Evolutionary conservation across 345 rosid genomes (phyloP), one percentile per base, ranked within the genome.

Genomic region (Euphorbia lathyris): DNA sequence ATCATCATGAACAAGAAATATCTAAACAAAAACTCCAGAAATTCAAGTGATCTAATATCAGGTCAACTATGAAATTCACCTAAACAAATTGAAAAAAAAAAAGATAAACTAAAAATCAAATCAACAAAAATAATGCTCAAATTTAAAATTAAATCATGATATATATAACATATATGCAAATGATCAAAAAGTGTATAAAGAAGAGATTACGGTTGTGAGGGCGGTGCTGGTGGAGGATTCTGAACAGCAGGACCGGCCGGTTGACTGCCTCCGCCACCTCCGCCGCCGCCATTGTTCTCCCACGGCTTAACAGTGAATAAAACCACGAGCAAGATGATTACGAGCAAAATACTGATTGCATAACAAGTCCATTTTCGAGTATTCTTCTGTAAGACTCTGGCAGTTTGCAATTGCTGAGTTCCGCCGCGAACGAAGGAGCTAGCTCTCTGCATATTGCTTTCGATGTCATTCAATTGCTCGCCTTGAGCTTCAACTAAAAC

Each of bases 401-500:
- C 99, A 0, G 73, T 77, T n/a, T 83, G 85, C 63, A 95, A 68
- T 34, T 75, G 76, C 43, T 78, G 75, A 1, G 94, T 79, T 2
- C 93, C 98, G 0, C 86, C 87, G 9, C 82, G 76, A 23, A 96
- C 86, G 45, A 79, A 85, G 3, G 99, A 92, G 66, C 71, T 81
- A 36, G 99, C 99, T 75, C 93, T 73, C 8, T 80, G 81, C 58
- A 90, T 91, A 25, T 93, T 86, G 86, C 86, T 86, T 75, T 93
- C 93, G 14, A 93, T 93, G 71, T 90, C 93, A 23, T 87, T 90
- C 9, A 93, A 63, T 73, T 89, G 90, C 59, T 86, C 87, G 2
- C 97, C 97, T 64, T 90, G 98, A 55, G 87, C 81, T 69, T 86
- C 78, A 3, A 89, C 96, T 80, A 90, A n/a, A 4, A 90, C 92